Evolutionary conservation across 306 rosid species (phyloP).

Genomic region (Luffa aegyptiaca): DNA sequence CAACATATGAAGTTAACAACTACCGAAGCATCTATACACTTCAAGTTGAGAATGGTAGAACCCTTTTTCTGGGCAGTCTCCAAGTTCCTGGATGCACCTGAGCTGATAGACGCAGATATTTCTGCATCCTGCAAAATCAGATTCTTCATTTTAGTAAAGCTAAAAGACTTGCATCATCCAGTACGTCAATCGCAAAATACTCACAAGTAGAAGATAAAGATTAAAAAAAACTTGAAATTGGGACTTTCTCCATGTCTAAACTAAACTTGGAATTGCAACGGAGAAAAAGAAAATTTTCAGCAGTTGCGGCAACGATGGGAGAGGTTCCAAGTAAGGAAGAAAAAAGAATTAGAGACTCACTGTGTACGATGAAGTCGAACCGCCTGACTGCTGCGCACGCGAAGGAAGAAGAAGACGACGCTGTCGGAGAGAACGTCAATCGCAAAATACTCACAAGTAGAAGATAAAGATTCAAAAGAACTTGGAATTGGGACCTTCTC

Average conservation of each 20-base stretch:
- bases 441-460: too few species aligned
- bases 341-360: too few species aligned
- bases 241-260: constrained; percentile 82
- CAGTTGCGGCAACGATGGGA: too few species aligned
- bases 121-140: constrained; percentile 64
- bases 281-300: too few species aligned
- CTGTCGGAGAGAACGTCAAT: too few species aligned
- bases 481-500: too few species aligned
- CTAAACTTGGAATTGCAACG: too few species aligned
- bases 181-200: not conserved
- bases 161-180: not conserved
- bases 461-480: too few species aligned
- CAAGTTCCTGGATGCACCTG: constrained; percentile 65
- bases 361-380: too few species aligned
- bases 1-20: not conserved
- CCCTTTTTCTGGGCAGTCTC: constrained; percentile 83
- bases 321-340: too few species aligned
- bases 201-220: not conserved
- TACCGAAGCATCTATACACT: constrained; percentile 92
- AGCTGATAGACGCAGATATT: constrained; percentile 71
- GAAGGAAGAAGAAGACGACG: too few species aligned
- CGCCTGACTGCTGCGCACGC: too few species aligned
- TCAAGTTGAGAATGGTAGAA: constrained; percentile 79
- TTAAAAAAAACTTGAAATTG: not conserved
- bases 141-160: not conserved